Evolutionary conservation across 306 rosid genomes (phyloP), one percentile per base, ranked within the genome.

Genomic region (Bauhinia variegata): DNA sequence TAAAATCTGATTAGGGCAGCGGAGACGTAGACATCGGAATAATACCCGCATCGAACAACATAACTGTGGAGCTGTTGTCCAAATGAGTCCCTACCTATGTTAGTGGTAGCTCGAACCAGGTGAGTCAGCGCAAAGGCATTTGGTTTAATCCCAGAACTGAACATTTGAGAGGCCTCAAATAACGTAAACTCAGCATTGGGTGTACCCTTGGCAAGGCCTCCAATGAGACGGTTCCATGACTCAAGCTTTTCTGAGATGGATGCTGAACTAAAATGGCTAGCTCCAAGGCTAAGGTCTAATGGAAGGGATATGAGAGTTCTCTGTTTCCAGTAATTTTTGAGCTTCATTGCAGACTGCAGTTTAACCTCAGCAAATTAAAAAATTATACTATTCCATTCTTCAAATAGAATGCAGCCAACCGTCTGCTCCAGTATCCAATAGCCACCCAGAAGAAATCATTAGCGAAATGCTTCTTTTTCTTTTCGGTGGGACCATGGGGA

Each of bases 21-120:
- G 28, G 82, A 74, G 50, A 87, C 72, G 61, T 65, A 64, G 48
- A 64, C 72, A 61, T 74, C 12, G 8, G 85, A 78, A 65, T 41
- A 50, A 78, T 76, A 53, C 55, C 95, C 97, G 43, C 80, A 87
- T 32, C 85, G 86, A 15, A 85, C 8, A 57, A 54, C 82, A 43
- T 71, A 84, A 79, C 86, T 8, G 32, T 90, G 96, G 36, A 85
- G 84, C 82, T 83, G 82, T 28, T 46, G 49, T 38, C 80, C 83
- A 32, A 34, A 77, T 42, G 72, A 51, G 44, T 55, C 48, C 28
- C 13, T 71, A 4, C 80, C 67, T 50, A 78, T 34, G 50, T 74
- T 39, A 23, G 78, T 56, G 41, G 80, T 80, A 58, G 79, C 62
- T 65, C 80, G 75, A 49, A 87, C 15, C 58, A 85, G 79, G 16